Base-by-base conservation (phyloP, 140 eudicot genomes). In the Oenanthe javanica region DNA sequence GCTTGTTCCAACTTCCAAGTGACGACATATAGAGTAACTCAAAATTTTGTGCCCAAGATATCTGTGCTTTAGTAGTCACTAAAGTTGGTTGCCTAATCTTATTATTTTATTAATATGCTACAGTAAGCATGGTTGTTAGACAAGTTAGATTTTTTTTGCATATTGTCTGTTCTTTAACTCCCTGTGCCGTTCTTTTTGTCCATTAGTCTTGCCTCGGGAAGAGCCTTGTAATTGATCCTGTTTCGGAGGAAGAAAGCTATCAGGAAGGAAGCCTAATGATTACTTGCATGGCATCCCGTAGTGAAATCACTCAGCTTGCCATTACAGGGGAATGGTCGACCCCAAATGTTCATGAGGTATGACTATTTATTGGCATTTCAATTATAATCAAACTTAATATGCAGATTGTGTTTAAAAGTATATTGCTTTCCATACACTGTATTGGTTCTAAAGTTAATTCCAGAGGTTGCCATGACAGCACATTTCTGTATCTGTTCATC, bases 291-390 rank as follows among this genome's bases (percentile, higher is more conserved):
- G 94, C 97, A 16, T 90, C 96, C 50, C 95, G 97, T 27, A 87
- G 88, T 79, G 99, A 92, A 86, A 95, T 95, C 40, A 92, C 99
- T 77, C 99, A 95, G 82, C 86, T 95, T 78, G 87, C 90, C 23
- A 81, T 91, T 79, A 81, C 98, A 4, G 99, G 99, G 79, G 96
- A 93, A 85, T 95, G 99, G 99, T 88, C 97, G 48, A 82, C 93
- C 47, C 87, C 96, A 51, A 93, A 89, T 85, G 85, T 93, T 81
- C 88, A 92, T 27, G 97, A 95, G 97, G 99, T 94, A 89, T 47
- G 76, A 72, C 76, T 15, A 71, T 71, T 31, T 16, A 14, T 40
- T 42, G 16, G 18, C 42, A 31, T 67, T 66, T 27, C 36, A 13
- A 31, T 4, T 67, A 31, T 11, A 13, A 31, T 61, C 9, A 14